Evolutionary conservation across 2,329 filamentous ascomycete genomes (phyloP).

Genomic region (Colletotrichum truncatum): DNA sequence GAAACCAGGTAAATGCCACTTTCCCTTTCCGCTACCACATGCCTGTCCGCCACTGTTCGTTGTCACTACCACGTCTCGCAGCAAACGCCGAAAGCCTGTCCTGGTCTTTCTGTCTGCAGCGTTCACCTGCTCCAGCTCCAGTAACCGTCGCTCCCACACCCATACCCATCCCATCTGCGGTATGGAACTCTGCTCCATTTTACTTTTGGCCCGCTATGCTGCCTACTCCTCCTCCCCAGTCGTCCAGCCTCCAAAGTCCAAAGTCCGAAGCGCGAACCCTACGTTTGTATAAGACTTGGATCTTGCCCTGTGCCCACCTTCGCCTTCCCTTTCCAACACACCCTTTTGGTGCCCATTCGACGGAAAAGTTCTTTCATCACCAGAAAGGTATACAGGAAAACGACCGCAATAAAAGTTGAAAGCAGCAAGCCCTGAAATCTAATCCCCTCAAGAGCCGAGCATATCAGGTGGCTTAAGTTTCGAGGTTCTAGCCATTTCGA

Average conservation of each 20-base stretch:
- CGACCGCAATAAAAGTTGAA: neutral
- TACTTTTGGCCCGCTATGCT: neutral
- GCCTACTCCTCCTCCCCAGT: neutral
- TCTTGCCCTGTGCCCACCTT: constrained; percentile 11
- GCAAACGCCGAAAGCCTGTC: too few species aligned
- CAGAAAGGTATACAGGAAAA: neutral
- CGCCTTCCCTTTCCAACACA: neutral
- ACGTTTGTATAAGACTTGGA: constrained; percentile 26
- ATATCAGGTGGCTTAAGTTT: constrained; percentile 15
- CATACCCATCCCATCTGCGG: neutral
- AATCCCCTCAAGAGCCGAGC: neutral
- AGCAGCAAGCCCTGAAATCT: neutral
- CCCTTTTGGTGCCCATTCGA: constrained; percentile 2
- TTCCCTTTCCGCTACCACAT: constrained; percentile 27
- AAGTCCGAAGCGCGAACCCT: constrained; percentile 18
- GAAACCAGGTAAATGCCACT: constrained; percentile 30
- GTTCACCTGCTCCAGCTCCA: neutral
- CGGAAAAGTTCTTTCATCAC: neutral
- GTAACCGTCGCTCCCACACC: neutral
- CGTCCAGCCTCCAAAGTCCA: constrained; percentile 7
- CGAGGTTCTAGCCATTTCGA: constrained; percentile 24
- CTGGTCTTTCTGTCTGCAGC: neutral
- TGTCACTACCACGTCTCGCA: too few species aligned
- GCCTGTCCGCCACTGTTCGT: neutral
- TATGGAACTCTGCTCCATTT: constrained; percentile 1